Evolutionary conservation across 2,329 filamentous ascomycete species (phyloP).

Genomic region (Thermochaetoides dissita): DNA sequence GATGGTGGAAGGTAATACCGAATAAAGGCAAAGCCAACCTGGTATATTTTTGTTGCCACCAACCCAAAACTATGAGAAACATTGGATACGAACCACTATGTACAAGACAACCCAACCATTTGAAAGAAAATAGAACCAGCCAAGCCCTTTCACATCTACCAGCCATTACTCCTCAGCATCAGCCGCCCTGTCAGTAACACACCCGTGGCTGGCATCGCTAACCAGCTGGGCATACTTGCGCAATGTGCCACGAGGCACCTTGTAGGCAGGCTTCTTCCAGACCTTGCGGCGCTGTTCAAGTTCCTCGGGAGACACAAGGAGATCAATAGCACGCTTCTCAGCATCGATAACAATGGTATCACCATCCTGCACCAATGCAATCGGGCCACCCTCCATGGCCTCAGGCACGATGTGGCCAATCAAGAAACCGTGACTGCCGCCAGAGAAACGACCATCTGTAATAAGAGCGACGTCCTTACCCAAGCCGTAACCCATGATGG

Average conservation of each 20-base stretch:
- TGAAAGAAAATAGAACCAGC: background rate
- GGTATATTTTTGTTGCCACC: too few species aligned
- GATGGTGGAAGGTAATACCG: too few species aligned
- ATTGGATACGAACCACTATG: too few species aligned
- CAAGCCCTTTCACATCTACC: background rate
- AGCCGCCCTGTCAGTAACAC: conserved; percentile 37
- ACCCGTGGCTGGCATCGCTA: conserved; percentile 44
- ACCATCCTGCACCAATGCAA: conserved; percentile 68
- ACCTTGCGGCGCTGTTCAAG: conserved; percentile 40
- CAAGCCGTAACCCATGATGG: conserved; percentile 82
- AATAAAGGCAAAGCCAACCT: too few species aligned
- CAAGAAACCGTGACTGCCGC: conserved; percentile 73
- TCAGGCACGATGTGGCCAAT: conserved; percentile 83
- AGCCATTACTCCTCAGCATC: background rate
- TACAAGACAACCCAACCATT: too few species aligned
- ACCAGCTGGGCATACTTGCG: conserved; percentile 54
- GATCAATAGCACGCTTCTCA: conserved; percentile 54
- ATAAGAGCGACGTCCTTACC: conserved; percentile 62
- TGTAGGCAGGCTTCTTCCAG: conserved; percentile 49
- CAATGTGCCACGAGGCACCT: conserved; percentile 50
- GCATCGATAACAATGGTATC: conserved; percentile 74
- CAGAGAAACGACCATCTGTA: conserved; percentile 64
- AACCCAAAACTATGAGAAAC: too few species aligned
- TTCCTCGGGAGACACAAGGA: conserved; percentile 53
- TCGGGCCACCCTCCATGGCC: conserved; percentile 72